phyloP scores from a whole-genome alignment of 1,284 basidiomycete species.

The Naganishia sp. region DNA sequence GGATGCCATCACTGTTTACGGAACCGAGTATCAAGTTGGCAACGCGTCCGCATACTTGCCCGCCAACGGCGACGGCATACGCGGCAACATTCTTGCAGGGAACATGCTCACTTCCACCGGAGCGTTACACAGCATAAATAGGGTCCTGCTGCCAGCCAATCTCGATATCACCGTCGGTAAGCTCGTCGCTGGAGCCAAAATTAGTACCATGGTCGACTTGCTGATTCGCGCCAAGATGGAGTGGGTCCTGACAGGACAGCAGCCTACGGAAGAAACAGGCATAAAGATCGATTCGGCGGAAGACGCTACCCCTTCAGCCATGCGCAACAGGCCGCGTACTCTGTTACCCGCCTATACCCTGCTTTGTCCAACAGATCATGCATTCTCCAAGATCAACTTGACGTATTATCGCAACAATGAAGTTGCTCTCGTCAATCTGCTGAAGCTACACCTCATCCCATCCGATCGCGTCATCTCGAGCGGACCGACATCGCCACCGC shows the following conservation, averaged over 20 bases:
- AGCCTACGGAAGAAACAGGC: conserved; percentile 63
- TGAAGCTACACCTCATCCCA: conserved; percentile 87
- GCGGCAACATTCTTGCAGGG: conserved; percentile 45
- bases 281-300: not conserved
- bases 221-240: conserved; percentile 79
- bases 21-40: conserved; percentile 3
- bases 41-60: conserved; percentile 35
- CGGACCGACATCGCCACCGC: conserved; percentile 31
- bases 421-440: conserved; percentile 65
- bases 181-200: conserved; percentile 75
- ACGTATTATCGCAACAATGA: conserved; percentile 70
- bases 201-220: conserved; percentile 84
- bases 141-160: conserved; percentile 81
- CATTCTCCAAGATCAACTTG: conserved; percentile 86
- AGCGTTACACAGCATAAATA: conserved; percentile 84
- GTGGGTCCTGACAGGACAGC: conserved; percentile 84
- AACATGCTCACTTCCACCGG: conserved; percentile 85
- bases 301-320: too few relatives aligned
- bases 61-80: conserved; percentile 47
- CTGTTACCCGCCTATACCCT: conserved; percentile 64
- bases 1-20: conserved; percentile 43
- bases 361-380: conserved; percentile 85
- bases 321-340: not conserved
- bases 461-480: conserved; percentile 36
- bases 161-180: conserved; percentile 85